phyloP scores from a whole-genome alignment of 306 rosid genomes.

The Oemleria cerasiformis region DNA sequence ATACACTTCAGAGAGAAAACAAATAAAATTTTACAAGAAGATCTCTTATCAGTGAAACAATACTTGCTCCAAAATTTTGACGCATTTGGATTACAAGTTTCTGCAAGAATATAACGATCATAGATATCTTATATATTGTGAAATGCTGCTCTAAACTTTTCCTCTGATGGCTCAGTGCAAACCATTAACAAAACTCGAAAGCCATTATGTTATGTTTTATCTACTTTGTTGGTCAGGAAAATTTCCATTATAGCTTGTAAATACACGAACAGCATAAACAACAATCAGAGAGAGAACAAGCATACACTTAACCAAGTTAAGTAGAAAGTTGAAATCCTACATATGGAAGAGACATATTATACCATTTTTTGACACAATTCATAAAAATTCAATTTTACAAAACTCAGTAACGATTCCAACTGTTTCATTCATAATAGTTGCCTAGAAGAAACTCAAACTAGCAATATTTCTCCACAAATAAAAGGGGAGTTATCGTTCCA shows the following conservation, averaged over 20 bases:
- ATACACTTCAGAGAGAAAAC: background rate
- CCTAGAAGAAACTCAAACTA: background rate
- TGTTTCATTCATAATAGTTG: background rate
- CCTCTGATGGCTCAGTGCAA: background rate
- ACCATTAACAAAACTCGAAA: background rate
- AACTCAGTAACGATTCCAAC: background rate
- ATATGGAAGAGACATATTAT: background rate
- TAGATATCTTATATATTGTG: background rate
- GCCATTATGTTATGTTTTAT: background rate
- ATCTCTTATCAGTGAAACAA: background rate
- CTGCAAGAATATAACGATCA: background rate
- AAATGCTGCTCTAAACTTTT: background rate
- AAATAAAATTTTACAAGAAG: background rate
- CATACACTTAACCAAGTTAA: background rate
- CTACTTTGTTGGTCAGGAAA: background rate
- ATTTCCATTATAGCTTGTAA: background rate
- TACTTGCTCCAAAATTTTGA: background rate
- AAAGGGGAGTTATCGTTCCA: too few species aligned
- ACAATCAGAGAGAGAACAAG: conserved; percentile 8
- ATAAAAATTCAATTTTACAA: background rate
- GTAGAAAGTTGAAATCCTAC: background rate
- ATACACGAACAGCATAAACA: background rate
- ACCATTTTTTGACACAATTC: background rate
- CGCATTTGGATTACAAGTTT: background rate
- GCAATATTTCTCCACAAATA: too few species aligned